phyloP scores from a whole-genome alignment of 2,329 filamentous ascomycete genomes.

The Drechslerella coelobrocha region DNA sequence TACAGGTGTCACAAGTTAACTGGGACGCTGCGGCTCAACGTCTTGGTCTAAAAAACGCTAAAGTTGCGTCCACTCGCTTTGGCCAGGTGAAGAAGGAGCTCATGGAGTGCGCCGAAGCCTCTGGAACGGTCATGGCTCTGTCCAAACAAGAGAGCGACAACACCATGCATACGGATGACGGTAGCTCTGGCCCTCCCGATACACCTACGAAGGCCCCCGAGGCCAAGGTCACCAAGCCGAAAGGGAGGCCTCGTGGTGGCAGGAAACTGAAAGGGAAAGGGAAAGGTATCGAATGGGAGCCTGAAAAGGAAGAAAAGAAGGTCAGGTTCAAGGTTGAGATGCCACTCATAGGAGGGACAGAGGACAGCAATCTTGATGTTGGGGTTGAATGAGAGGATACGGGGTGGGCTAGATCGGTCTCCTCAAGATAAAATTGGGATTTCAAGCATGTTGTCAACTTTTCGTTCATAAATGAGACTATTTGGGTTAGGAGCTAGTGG shows the following conservation, averaged over 20 bases:
- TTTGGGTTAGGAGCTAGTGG: too few relatives aligned
- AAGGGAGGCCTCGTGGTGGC: background rate
- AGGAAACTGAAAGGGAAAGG: background rate
- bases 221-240: constrained; percentile 4
- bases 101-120: constrained; percentile 22
- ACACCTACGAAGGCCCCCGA: constrained; percentile 19
- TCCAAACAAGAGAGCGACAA: background rate
- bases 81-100: constrained; percentile 45
- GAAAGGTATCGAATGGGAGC: constrained; percentile 3
- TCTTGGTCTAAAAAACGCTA: constrained; percentile 28
- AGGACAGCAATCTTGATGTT: constrained; percentile 17
- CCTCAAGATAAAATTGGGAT: too few relatives aligned
- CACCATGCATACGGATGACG: background rate
- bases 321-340: background rate
- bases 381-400: too few relatives aligned
- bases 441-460: too few relatives aligned
- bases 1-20: constrained; percentile 28
- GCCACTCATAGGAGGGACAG: background rate
- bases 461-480: too few relatives aligned
- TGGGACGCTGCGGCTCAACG: constrained; percentile 35
- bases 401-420: too few relatives aligned
- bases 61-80: constrained; percentile 16
- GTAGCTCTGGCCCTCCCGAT: background rate
- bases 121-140: background rate
- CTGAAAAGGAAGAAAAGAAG: background rate